Evolutionary conservation across 148 eudicot species (phyloP), one percentile per base, ranked within the genome.

Genomic region (Dianthus caryophyllus): DNA sequence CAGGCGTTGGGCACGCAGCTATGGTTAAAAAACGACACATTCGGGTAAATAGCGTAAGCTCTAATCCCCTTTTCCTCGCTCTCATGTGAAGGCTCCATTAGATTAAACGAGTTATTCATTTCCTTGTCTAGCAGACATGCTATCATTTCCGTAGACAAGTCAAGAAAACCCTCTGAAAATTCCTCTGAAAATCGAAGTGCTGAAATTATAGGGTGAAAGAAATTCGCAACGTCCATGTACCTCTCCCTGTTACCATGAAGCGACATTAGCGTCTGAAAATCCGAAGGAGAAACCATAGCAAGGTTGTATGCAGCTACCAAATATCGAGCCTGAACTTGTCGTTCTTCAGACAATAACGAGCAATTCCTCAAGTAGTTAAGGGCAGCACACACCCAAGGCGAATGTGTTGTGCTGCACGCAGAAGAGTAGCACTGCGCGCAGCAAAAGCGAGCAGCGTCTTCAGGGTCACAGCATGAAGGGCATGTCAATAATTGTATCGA

Each of bases 1-100:
- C 94, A 87, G 14, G 91, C 97, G 65, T 92, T 92, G 2, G 97
- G 97, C 0, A 92, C 77, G 70, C 97, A 92, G 75, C 89, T 93
- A 33, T 92, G 97, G 66, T 89, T 92, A 72, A 92, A 89, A 36
- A 87, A 78, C 0, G 97, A 87, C 9, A 90, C 96, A 24, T 69
- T 84, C 0, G 87, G 90, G 39, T 92, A 89, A 29, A 92, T 70
- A 14, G 84, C 97, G 30, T 92, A 92, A 21, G 96, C 97, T 77
- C 97, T 69, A 13, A 85, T 87, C 0, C 89, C 81, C 61, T 88
- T 87, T 60, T 74, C 82, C 67, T 68, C 76, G 1, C 62, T 50
- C 52, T 71, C 60, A 3, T 64, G 64, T 60, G 66, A 71, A 24
- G 89, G 87, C 67, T 88, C 97, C 98, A 92, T 92, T 17, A 87